These are phyloP conservation scores for Senna siamea DNA, from an alignment of 306 rosid species.

Conservation along the genomic window DNA sequence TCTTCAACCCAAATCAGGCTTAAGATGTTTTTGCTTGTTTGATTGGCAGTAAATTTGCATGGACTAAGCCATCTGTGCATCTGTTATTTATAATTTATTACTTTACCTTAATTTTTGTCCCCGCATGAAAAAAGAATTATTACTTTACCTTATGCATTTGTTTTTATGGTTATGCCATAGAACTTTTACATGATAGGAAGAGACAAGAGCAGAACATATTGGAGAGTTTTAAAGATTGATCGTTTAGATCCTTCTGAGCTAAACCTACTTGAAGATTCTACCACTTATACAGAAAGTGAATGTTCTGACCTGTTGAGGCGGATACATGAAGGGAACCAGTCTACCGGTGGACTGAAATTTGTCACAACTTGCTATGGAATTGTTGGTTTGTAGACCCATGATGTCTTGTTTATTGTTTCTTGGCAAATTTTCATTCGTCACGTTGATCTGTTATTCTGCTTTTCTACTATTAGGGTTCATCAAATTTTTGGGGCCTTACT, in stretches of 20 bases:
- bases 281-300: conserved; percentile 74
- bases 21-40: background rate
- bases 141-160: conserved; percentile 14
- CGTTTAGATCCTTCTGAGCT: conserved; percentile 78
- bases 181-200: conserved; percentile 93
- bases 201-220: conserved; percentile 77
- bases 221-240: conserved; percentile 89
- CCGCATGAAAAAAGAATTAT: no score
- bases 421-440: conserved; percentile 29
- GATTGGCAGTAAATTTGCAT: background rate
- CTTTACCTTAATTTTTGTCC: background rate
- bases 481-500: conserved; percentile 93
- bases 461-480: conserved; percentile 63
- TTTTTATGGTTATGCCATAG: conserved; percentile 49
- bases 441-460: conserved; percentile 40
- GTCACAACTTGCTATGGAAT: conserved; percentile 91
- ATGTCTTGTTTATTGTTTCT: conserved; percentile 11
- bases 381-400: conserved; percentile 61
- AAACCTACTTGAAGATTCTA: conserved; percentile 72
- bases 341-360: conserved; percentile 87
- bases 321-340: conserved; percentile 86
- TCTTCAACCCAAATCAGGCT: conserved; percentile 11
- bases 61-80: conserved; percentile 10
- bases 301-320: conserved; percentile 85
- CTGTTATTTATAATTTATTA: conserved; percentile 22